A percentile compares a stretch with the other conserved stretches of the same genome.
phyloP scores from a whole-genome alignment of 192 early-diverging fungal genomes.

The Coemansia sp. region DNA sequence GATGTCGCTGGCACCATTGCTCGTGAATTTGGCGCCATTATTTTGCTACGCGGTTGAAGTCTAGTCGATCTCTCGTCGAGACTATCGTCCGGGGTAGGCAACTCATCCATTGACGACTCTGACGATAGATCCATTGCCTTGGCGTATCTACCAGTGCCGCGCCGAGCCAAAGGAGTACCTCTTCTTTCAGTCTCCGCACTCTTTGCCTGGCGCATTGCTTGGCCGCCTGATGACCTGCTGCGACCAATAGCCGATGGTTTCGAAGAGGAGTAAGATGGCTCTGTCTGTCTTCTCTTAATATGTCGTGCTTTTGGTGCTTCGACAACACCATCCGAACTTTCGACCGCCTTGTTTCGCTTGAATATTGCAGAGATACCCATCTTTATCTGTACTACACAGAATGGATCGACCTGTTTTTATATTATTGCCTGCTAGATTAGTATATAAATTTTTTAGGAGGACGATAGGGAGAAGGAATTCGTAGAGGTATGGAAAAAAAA shows the following conservation, averaged over 20 bases:
- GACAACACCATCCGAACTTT: constrained; percentile 1
- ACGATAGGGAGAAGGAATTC: background rate
- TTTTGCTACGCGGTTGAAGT: background rate
- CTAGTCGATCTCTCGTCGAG: constrained; percentile 13
- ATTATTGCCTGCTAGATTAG: background rate
- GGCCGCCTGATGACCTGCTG: background rate
- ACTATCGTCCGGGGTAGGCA: constrained; percentile 37
- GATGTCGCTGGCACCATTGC: background rate
- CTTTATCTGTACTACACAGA: background rate
- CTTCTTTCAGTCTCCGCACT: background rate
- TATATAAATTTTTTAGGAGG: background rate
- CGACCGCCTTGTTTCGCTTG: constrained; percentile 33
- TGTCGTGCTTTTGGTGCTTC: constrained; percentile 15
- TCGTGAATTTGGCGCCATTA: background rate
- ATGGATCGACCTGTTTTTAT: background rate
- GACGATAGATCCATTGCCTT: constrained; percentile 4
- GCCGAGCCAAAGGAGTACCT: background rate
- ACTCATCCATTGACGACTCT: constrained; percentile 13
- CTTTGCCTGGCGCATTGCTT: background rate
- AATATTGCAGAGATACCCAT: constrained; percentile 55
- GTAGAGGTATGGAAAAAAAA: background rate
- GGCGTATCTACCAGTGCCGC: constrained; percentile 1
- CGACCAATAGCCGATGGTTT: background rate
- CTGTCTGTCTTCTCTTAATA: constrained; percentile 23
- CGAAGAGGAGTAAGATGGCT: too few species aligned